A percentile compares a stretch with the other conserved stretches of the same genome.
Conservation (phyloP, 2,329 filamentous ascomycete species). For the Rhynchosporium agropyri region DNA sequence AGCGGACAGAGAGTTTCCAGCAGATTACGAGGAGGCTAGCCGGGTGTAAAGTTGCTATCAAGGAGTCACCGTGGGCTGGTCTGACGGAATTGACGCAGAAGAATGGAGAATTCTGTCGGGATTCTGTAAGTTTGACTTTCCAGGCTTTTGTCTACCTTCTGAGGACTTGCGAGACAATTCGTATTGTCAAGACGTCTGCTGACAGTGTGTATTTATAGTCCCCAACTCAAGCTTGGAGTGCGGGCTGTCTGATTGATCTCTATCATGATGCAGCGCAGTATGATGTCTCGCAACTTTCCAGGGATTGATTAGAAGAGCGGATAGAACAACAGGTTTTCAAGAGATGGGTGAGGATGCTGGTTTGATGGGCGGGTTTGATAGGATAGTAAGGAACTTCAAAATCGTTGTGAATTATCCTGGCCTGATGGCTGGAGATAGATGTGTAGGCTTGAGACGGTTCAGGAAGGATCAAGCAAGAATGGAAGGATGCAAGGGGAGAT, state of each 20-base stretch:
- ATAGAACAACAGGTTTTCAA: not conserved
- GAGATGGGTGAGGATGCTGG: too few species aligned
- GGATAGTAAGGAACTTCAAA: not conserved
- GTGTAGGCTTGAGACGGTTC: too few species aligned
- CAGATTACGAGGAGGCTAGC: slow-evolving; percentile 83
- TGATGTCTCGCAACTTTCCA: slow-evolving; percentile 30
- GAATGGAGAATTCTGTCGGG: slow-evolving; percentile 77
- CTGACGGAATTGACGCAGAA: slow-evolving; percentile 93
- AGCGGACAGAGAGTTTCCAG: slow-evolving; percentile 86
- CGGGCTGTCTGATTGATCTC: slow-evolving; percentile 89
- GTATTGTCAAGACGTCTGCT: slow-evolving; percentile 21
- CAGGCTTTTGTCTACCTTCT: too few species aligned
- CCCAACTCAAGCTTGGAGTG: slow-evolving; percentile 95
- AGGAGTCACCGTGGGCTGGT: slow-evolving; percentile 82
- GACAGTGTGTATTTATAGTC: slow-evolving; percentile 54
- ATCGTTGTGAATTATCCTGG: too few species aligned
- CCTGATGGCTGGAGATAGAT: not conserved
- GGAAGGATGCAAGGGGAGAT: too few species aligned
- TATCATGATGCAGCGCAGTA: slow-evolving; percentile 80
- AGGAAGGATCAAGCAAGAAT: too few species aligned
- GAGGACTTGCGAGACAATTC: not conserved
- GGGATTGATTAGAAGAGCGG: not conserved
- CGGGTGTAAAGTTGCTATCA: slow-evolving; percentile 84
- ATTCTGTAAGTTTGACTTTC: slow-evolving; percentile 69
- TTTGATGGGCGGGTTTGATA: too few species aligned